Evolutionary conservation across 176 grass and related monocot genomes (phyloP).

Genomic region (Phoenix roebelenii): DNA sequence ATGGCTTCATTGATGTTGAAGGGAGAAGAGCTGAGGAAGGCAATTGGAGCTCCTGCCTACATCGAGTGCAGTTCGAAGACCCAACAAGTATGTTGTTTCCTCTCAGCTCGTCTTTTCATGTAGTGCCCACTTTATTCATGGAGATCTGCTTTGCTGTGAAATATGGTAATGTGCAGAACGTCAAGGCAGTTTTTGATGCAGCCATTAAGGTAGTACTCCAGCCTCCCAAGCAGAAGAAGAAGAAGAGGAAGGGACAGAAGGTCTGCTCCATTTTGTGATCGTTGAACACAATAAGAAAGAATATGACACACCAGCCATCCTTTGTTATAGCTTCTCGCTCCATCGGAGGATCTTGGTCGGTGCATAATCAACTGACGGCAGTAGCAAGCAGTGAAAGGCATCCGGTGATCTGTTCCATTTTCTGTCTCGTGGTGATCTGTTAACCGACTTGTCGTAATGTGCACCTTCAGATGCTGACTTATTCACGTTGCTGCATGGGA

Average conservation of each 20-base stretch:
- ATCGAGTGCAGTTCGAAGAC: slow-evolving; percentile 89
- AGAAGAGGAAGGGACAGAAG: slow-evolving; percentile 54
- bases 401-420: slow-evolving; percentile 41
- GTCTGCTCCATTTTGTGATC: slow-evolving; percentile 71
- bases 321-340: slow-evolving; percentile 44
- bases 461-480: too few species aligned
- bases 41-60: slow-evolving; percentile 66
- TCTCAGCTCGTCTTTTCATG: slow-evolving; percentile 3
- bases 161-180: slow-evolving; percentile 35
- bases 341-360: slow-evolving; percentile 26
- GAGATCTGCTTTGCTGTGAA: neutral
- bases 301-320: slow-evolving; percentile 42
- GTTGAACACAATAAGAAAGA: slow-evolving; percentile 19
- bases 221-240: slow-evolving; percentile 73
- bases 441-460: slow-evolving; percentile 6
- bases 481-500: too few species aligned
- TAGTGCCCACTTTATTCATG: slow-evolving; percentile 7
- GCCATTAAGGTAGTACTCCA: slow-evolving; percentile 72
- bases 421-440: slow-evolving; percentile 55
- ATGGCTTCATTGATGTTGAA: slow-evolving; percentile 3
- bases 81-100: slow-evolving; percentile 48
- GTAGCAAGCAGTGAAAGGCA: slow-evolving; percentile 57
- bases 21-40: slow-evolving; percentile 67
- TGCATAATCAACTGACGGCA: slow-evolving; percentile 38
- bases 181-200: slow-evolving; percentile 65